Evolutionary conservation across 129 eudicot genomes (phyloP).

Genomic region (Chrysanthemum lavandulifolium): DNA sequence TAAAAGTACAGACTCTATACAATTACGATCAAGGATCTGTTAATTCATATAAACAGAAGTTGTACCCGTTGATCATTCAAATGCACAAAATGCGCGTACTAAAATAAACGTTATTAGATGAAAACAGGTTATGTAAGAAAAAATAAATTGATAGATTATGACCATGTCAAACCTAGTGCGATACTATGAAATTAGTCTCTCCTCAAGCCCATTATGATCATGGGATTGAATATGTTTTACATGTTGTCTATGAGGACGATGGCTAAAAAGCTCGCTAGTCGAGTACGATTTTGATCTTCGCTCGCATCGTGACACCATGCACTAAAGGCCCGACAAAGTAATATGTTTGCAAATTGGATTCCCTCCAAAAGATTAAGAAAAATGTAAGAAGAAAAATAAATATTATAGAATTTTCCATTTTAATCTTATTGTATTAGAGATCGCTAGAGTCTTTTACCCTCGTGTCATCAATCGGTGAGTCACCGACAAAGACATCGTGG

Average conservation of each 20-base stretch:
- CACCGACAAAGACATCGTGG: no score
- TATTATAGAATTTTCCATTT: no score
- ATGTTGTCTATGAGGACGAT: background rate
- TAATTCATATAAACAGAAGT: no score
- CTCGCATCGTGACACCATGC: conserved; percentile 3
- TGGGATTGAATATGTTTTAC: background rate
- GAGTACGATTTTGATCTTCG: background rate
- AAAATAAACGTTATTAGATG: no score
- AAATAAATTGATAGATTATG: no score
- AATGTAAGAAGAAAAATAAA: background rate
- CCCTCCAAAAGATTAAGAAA: background rate
- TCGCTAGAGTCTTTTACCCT: background rate
- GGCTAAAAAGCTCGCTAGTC: conserved; percentile 16
- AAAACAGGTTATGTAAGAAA: no score
- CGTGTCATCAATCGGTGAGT: no score
- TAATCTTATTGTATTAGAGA: background rate
- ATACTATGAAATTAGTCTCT: no score
- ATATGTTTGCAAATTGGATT: conserved; percentile 9
- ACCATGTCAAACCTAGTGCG: no score
- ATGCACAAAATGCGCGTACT: no score
- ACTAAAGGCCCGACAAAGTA: conserved; percentile 5
- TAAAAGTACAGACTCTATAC: background rate
- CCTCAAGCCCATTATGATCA: background rate
- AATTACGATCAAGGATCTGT: no score
- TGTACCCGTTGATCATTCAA: no score